phyloP scores from a whole-genome alignment of 352 stramenopile species.

The Thalassiosira livingstoniorum region DNA sequence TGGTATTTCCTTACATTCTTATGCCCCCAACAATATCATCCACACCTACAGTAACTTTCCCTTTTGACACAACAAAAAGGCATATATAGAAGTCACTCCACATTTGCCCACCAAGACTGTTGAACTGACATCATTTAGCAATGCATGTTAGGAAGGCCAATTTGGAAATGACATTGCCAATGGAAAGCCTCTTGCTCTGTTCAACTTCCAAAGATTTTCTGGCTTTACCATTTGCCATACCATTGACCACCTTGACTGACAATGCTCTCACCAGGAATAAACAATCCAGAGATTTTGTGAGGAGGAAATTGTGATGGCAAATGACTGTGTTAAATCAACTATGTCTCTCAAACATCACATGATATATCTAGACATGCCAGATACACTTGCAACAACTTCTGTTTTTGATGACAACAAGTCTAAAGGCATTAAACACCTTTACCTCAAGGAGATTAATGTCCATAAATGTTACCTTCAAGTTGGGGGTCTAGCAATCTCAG shows the following conservation, averaged over 20 bases:
- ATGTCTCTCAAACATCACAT: neutral
- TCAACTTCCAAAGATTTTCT: conserved; percentile 12
- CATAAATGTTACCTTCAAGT: conserved; percentile 6
- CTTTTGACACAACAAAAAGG: neutral
- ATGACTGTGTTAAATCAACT: conserved; percentile 21
- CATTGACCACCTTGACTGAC: conserved; percentile 19
- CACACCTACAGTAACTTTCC: no score
- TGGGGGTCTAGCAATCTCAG: neutral
- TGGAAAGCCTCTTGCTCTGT: neutral
- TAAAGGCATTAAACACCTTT: conserved; percentile 33
- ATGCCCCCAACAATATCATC: neutral
- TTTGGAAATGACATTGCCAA: no score
- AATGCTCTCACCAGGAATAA: neutral
- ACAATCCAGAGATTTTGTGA: conserved; percentile 28
- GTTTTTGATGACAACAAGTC: conserved; percentile 54
- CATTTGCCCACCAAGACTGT: neutral
- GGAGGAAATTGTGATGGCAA: conserved; percentile 16
- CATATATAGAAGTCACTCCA: conserved; percentile 6
- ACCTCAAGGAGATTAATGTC: conserved; percentile 35
- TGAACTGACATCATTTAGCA: no score
- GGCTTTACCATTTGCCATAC: conserved; percentile 1
- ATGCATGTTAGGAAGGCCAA: neutral
- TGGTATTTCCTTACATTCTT: neutral
- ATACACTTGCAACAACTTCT: neutral
- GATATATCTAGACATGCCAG: neutral